A percentile compares a stretch with the other conserved stretches of the same genome.
Evolutionary conservation across 1,284 basidiomycete species (phyloP).

Genomic region (Farysia itapuensis): DNA sequence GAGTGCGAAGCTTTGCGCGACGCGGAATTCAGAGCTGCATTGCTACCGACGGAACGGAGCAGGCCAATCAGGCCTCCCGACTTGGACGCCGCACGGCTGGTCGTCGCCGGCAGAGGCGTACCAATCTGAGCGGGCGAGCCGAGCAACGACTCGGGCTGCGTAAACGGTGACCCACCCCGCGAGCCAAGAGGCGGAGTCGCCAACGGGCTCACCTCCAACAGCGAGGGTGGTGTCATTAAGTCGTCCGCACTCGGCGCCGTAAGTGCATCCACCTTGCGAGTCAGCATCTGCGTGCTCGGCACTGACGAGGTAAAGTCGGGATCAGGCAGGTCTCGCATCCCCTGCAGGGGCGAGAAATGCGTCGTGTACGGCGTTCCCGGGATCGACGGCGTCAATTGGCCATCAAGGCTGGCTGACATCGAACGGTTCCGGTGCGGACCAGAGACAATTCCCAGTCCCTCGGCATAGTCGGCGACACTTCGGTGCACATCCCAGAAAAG

Average conservation of each 20-base stretch:
- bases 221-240: constrained; percentile 5
- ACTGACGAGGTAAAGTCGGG: constrained; percentile 20
- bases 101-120: background rate
- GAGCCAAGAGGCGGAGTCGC: constrained; percentile 22
- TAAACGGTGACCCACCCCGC: constrained; percentile 5
- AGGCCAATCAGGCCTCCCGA: constrained; percentile 19
- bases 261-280: constrained; percentile 20
- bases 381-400: constrained; percentile 7
- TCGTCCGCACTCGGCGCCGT: constrained; percentile 19
- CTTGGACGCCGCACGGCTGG: constrained; percentile 2
- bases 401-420: constrained; percentile 15
- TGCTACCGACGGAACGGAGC: constrained; percentile 26
- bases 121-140: constrained; percentile 32
- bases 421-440: constrained; percentile 7
- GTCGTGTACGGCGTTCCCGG: too few relatives aligned
- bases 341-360: constrained; percentile 26
- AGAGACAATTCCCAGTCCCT: constrained; percentile 24
- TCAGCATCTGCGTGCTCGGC: constrained; percentile 11
- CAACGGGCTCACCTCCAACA: constrained; percentile 10
- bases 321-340: constrained; percentile 6
- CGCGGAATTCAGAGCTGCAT: constrained; percentile 2
- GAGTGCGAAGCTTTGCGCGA: constrained; percentile 24
- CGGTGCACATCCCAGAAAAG: constrained; percentile 41
- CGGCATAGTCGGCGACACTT: constrained; percentile 16
- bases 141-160: constrained; percentile 9